Evolutionary conservation across 73 alveolate genomes (phyloP), one percentile per base, ranked within the genome.

Genomic region (Effrenium voratum): DNA sequence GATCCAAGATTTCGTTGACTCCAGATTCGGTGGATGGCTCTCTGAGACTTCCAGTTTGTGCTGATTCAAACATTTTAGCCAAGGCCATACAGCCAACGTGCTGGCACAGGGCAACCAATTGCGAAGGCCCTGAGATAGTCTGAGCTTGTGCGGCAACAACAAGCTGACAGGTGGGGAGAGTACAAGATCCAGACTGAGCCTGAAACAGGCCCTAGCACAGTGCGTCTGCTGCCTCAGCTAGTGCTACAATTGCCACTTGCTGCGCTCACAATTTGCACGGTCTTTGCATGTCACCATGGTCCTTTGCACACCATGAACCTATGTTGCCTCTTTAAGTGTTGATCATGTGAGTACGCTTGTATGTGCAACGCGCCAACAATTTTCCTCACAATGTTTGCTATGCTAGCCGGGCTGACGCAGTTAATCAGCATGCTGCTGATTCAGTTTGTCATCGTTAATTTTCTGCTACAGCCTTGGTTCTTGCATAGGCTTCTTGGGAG

Each of bases 71-170:
- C 19, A 32, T 6, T 15, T 40, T 40, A 41, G 3, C 38, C 8
- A 28, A 87, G 95, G 95, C 60, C 99, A 99, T 63, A 73, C 99
- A 24, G 93, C 99, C 75, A 99, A 99, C 75, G 99, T 98, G 90
- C 41, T 98, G 79, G 98, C 99, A 15, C 99, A 99, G 99, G 41
- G 88, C 98, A 91, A 91, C 77, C 98, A 91, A 88, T 88, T 91
- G 15, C 87, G 98, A 34, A 73, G 98, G 87, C 22, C 24, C 52
- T 8, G 79, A 19, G 13, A 0, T 22, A 57, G 28, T 57, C 72
- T 57, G 28, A 22, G 28, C 28, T 30, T 57, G 0, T 2, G 72
- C 3, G 28, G 72, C 16, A 22, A 22, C 40, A 15, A 34, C 36
- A 12, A 38, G 41, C 57, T 0, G 36, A n/a, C 76, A 90, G 96